Base-by-base conservation (phyloP, 1,284 basidiomycete genomes). In the Athelia sp. region DNA sequence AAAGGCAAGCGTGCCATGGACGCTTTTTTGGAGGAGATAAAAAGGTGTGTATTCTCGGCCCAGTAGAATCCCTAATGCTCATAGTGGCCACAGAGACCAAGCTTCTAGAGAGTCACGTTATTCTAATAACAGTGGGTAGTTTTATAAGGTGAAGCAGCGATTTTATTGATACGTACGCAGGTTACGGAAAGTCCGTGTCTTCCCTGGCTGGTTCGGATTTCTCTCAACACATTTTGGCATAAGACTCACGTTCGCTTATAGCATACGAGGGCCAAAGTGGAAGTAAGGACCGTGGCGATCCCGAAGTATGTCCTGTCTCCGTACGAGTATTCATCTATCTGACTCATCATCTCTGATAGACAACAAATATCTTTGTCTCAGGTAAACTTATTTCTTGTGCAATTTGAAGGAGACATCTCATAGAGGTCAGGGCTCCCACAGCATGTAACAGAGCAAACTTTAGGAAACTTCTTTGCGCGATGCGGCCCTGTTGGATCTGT, bases 1-100 rank as follows among this genome's bases (percentile, higher is more conserved):
- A 93, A 90, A 63, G 94, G 94, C 6, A 94, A 92, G 64, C 81
- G 93, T 43, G 91, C 89, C 0, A 97, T 97, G 91, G 93, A 96
- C 65, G 71, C 83, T 2, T 98, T 97, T 63, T 71, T 97, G 43
- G 91, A 95, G 59, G 93, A 96, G 67, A 90, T 97, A 54, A 98
- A 97, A 68, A 81, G 81, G 93, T 90, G 42, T n/a, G 50, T 50
- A 34, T 51, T 51, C n/a, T 51, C 26, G 24, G 49, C 22, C 49
- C 50, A 35, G 31, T 49, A 9, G 45, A 45, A n/a, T 40, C n/a
- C 32, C 26, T 15, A 21, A 23, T 35, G 24, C 43, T 36, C 36
- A 45, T 26, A 8, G 3, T 18, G 46, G 3, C 34, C 23, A 18
- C 53, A 97, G 94, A 62, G 93, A 98, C 47, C 94, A 98, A 67